phyloP scores from a whole-genome alignment of 2,329 filamentous ascomycete species.

The Calonectria henricotiae region DNA sequence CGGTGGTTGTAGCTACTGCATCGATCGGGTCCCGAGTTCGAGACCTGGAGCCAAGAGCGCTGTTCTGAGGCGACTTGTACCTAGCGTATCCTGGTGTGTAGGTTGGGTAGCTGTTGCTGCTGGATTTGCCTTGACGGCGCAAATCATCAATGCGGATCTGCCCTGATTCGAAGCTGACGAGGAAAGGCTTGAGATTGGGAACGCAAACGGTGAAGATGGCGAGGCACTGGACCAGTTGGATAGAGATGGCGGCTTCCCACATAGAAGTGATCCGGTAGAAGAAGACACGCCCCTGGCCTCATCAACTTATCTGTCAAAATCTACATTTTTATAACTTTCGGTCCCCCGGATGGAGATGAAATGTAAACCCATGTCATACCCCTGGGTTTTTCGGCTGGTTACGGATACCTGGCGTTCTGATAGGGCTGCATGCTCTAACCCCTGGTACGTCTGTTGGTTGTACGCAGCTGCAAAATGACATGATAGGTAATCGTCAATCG shows the following conservation, averaged over 20 bases:
- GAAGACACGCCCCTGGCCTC: not conserved
- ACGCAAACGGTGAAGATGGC: constrained; percentile 51
- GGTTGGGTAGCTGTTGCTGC: constrained; percentile 39
- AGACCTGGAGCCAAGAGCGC: constrained; percentile 38
- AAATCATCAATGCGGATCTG: constrained; percentile 54
- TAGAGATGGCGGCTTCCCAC: constrained; percentile 48
- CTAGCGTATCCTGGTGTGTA: constrained; percentile 40
- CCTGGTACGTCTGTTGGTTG: constrained; percentile 13
- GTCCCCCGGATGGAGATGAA: not conserved
- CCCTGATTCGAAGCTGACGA: constrained; percentile 53
- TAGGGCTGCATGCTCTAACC: not conserved
- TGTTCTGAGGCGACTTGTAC: constrained; percentile 46
- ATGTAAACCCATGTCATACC: not conserved
- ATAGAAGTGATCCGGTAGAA: constrained; percentile 26
- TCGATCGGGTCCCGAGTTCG: constrained; percentile 26
- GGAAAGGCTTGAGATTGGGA: constrained; percentile 54
- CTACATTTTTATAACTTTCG: not conserved
- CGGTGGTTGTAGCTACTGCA: constrained; percentile 8
- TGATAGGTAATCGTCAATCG: constrained; percentile 21
- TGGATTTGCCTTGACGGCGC: constrained; percentile 50
- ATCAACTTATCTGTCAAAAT: not conserved
- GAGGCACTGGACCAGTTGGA: constrained; percentile 53
- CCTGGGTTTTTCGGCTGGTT: not conserved
- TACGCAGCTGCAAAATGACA: not conserved
- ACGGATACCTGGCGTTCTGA: not conserved